Evolutionary conservation across 352 stramenopile species (phyloP), one percentile per base, ranked within the genome.

Genomic region (Chrysophaeum taylorii): DNA sequence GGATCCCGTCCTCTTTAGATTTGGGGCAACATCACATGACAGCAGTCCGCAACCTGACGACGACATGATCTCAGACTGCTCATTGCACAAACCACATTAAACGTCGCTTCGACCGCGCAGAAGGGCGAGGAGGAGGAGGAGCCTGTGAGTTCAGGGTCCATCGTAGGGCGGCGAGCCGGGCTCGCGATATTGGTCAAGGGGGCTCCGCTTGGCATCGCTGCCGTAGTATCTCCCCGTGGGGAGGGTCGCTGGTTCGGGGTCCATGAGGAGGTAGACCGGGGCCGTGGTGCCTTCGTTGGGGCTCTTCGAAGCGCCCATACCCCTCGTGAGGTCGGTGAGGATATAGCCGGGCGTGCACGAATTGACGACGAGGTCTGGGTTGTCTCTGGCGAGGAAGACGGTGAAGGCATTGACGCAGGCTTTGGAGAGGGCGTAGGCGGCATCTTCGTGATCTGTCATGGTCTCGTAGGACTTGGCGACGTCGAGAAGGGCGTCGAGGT

Each of bases 151-250:
- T n/a, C n/a, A n/a, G n/a, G n/a, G n/a, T n/a, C n/a, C n/a, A 50
- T 12, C 53, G 57, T 81, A 81, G 5, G 71, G 64, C 21, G 68
- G 64, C 25, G 75, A 64, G 45, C 74, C 74, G 35, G 76, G 76
- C 38, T 68, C 68, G 48, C 74, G 73, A 43, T 81, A 81, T 33
- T 27, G 33, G 64, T 79, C 36, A 14, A 81, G 39, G 5, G 76
- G 76, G 23, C 33, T 69, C n/a, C 76, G 54, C 18, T 74, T 57
- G 31, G 68, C 76, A 62, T 81, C 76, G 31, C 70, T 77, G 7
- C 76, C 76, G 70, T 76, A 81, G 52, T 79, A 81, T 0, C 71
- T 37, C 29, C 73, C 76, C 23, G 29, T 73, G 0, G 52, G 54
- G 31, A 74, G 14, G 12, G 36, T 31, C n/a, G 70, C 71, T 23